phyloP scores from a whole-genome alignment of 2,329 filamentous ascomycete species.

The Neurospora crassa region DNA sequence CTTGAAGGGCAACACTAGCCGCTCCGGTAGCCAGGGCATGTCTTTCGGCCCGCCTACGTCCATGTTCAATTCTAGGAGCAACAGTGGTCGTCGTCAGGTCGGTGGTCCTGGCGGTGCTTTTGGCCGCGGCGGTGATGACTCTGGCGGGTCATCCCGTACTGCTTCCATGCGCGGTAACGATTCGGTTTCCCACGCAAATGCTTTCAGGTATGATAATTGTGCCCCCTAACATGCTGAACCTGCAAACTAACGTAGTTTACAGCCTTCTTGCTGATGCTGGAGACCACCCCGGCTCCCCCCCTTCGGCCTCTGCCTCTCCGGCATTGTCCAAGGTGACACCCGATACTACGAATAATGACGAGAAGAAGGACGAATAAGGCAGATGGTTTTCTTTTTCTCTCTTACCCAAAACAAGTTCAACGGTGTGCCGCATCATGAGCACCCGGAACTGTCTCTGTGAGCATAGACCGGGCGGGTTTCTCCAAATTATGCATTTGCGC shows the following conservation, averaged over 20 bases:
- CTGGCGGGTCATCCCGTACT: conserved; percentile 77
- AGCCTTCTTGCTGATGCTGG: conserved; percentile 52
- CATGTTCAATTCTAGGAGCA: conserved; percentile 82
- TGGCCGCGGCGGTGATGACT: conserved; percentile 70
- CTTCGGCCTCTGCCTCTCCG: conserved; percentile 58
- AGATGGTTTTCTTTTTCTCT: conserved; percentile 24
- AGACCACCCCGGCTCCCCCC: conserved; percentile 59
- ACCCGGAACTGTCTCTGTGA: conserved; percentile 10
- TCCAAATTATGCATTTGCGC: conserved; percentile 36
- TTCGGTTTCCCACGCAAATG: conserved; percentile 64
- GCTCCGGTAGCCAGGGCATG: conserved; percentile 52
- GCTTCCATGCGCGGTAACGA: conserved; percentile 51
- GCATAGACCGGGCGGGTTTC: conserved; percentile 41
- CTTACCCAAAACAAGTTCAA: conserved; percentile 2
- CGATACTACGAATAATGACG: conserved; percentile 32
- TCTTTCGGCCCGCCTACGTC: conserved; percentile 67
- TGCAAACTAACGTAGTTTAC: conserved; percentile 21
- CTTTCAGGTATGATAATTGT: conserved; percentile 70
- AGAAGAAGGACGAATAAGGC: conserved; percentile 42
- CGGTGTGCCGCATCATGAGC: conserved; percentile 31
- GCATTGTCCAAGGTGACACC: conserved; percentile 53
- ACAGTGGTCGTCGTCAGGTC: conserved; percentile 68
- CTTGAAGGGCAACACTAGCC: conserved; percentile 55
- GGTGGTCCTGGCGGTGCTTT: conserved; percentile 61
- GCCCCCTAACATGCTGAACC: neutral